Conservation (phyloP, 176 grass and related monocot genomes). For the Aegilops bicornis region DNA sequence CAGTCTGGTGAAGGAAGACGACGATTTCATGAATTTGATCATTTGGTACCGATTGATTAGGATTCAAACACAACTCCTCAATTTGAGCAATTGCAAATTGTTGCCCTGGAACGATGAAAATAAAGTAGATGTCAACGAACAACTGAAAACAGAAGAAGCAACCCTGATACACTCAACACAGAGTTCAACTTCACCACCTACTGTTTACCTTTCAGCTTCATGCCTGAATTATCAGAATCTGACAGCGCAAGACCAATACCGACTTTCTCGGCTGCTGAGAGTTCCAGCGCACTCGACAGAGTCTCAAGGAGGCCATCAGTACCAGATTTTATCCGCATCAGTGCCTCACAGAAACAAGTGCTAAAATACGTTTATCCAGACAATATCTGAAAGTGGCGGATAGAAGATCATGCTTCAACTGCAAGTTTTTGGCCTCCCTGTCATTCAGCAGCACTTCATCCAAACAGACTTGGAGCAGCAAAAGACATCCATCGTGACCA, state of each 20-base stretch:
- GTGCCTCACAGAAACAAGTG: conserved; percentile 53
- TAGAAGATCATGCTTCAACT: conserved; percentile 41
- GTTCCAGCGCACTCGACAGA: conserved; percentile 55
- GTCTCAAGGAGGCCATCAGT: conserved; percentile 54
- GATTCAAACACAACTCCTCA: conserved; percentile 64
- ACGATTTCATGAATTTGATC: conserved; percentile 73
- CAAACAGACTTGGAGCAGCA: conserved; percentile 63
- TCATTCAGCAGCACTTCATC: conserved; percentile 49
- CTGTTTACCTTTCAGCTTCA: conserved; percentile 63
- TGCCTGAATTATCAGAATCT: conserved; percentile 61
- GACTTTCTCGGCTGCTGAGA: conserved; percentile 60
- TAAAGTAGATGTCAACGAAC: conserved; percentile 1
- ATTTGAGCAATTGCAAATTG: conserved; percentile 70
- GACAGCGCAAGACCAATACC: conserved; percentile 63
- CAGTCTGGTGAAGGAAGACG: conserved; percentile 55
- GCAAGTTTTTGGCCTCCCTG: conserved; percentile 36
- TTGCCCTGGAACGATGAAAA: conserved; percentile 53
- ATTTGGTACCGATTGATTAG: conserved; percentile 37
- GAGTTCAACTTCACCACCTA: not conserved
- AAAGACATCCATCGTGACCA: conserved; percentile 52
- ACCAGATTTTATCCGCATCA: conserved; percentile 27
- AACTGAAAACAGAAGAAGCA: conserved; percentile 20
- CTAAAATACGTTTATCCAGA: conserved; percentile 62
- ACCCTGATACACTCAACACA: not conserved
- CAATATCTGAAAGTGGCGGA: conserved; percentile 65